Evolutionary conservation across 2,329 filamentous ascomycete genomes (phyloP).

Genomic region (Exophiala mesophila): DNA sequence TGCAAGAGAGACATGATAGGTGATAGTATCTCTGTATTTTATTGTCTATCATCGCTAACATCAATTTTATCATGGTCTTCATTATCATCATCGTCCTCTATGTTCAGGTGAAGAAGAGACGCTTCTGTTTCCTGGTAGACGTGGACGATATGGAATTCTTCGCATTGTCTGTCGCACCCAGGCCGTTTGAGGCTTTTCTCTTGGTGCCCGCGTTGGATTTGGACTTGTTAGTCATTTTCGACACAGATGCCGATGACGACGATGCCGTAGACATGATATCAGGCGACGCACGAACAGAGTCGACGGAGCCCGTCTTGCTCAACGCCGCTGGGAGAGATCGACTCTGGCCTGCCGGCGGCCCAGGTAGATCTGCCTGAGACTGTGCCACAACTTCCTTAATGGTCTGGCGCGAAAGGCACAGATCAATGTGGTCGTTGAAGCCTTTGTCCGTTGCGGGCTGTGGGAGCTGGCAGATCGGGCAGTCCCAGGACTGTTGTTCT

Average conservation of each 20-base stretch:
- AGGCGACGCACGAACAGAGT: slow-evolving; percentile 4
- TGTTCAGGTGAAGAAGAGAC: slow-evolving; percentile 21
- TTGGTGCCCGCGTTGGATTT: slow-evolving; percentile 8
- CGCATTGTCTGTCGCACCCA: background rate
- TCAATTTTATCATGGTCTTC: too few species aligned
- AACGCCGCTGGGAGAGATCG: background rate
- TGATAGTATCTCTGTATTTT: too few species aligned
- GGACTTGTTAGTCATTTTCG: too few species aligned
- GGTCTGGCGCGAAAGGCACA: slow-evolving; percentile 77
- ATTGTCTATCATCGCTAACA: too few species aligned
- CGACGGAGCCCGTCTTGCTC: background rate
- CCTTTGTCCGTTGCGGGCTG: slow-evolving; percentile 70
- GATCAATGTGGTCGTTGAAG: slow-evolving; percentile 91
- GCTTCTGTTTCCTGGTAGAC: slow-evolving; percentile 19
- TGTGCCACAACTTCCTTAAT: slow-evolving; percentile 71
- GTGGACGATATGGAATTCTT: background rate
- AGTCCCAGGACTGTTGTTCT: slow-evolving; percentile 58
- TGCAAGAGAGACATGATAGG: too few species aligned
- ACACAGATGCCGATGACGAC: too few species aligned
- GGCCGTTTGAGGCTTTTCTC: slow-evolving; percentile 13
- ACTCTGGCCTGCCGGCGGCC: too few species aligned
- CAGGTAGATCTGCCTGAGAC: slow-evolving; percentile 2
- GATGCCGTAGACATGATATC: slow-evolving; percentile 4
- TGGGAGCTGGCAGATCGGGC: slow-evolving; percentile 77
- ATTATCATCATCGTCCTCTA: too few species aligned